Base-by-base conservation (phyloP, 73 alveolate genomes). In the Tetrahymena elliotti region DNA sequence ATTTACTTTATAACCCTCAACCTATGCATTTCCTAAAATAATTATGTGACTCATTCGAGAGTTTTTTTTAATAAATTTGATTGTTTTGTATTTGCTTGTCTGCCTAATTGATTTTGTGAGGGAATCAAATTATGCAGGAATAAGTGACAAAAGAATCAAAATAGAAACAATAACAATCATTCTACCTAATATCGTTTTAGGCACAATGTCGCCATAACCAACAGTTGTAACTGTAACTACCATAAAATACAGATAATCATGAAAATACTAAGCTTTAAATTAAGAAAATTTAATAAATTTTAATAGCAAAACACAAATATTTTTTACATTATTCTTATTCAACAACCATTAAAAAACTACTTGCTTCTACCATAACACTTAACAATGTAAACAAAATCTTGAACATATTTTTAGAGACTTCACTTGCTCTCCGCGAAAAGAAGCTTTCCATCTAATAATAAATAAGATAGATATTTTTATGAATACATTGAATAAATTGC, bases 181-280 rank as follows among this genome's bases (percentile, higher is more conserved):
- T 96, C 99, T 93, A 34, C 99, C 99, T 33, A 93, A 95, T 93
- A 95, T 96, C 36, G 98, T 95, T 88, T 94, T 84, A 22, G 99
- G 99, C 84, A 95, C 95, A 31, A 98, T 98, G 96, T 98, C 99
- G 11, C 99, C 99, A 96, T 96, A 98, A 13, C 95, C 97, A 0
- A 96, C 88, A 22, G 88, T 68, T 4, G 38, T 6, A 5, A 68
- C n/a, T 6, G 88, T 68, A 1, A 68, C 88, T 24, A 68, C 88
- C 88, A 68, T 27, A 16, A 68, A 68, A 24, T 68, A 68, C 36
- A 68, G 2, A 10, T 18, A 68, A 68, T 68, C 88, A 68, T 68
- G 88, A 68, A 68, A 68, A 31, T 31, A 11, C 11, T 24, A 10
- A 24, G 37, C 88, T 68, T 4, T 18, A 47, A 7, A 47, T 15